Base-by-base conservation (phyloP, 345 rosid genomes). In the Eucalyptus brandiana region DNA sequence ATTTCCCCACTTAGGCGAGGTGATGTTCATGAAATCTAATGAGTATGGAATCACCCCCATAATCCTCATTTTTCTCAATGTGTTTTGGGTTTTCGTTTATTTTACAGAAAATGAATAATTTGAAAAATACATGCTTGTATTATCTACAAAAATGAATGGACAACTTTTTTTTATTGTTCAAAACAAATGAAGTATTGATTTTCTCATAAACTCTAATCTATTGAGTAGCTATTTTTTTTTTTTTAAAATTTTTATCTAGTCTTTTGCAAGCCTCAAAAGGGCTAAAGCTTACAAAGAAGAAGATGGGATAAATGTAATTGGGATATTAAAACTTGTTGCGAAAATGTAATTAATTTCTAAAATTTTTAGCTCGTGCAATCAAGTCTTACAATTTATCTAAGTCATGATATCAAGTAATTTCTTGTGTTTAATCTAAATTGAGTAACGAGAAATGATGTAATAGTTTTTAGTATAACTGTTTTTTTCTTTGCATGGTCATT, bases 271-370 rank as follows among this genome's bases (percentile, higher is more conserved):
- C 1, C 10, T 54, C 26, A 12, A 54, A 54, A 54, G 9, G 4
- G 62, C 62, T 3, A 23, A 56, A 4, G 62, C 62, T 4, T 56
- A 56, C 5, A 56, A 10, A 56, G 62, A 19, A 54, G 28, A 21
- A 56, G 60, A 54, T 50, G 54, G 53, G 54, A 56, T 10, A 56
- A 56, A 56, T 56, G 62, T 5, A 23, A 56, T 56, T 56, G 13
- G 5, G 62, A 5, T 24, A 4, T 56, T 0, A 23, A 9, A 56
- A 24, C 0, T 24, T 10, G 6, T 24, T 24, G 0, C 0, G 3
- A 24, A 56, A 56, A 23, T 21, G 0, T 2, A 24, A 56, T 56
- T 56, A 24, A 56, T 12, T 56, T 56, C 12, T 1, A 9, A 24
- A 56, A 23, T 1, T 23, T 56, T 23, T 23, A 56, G 3, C 1